Percentiles rank a stretch among this genome's conserved stretches.
Evolutionary conservation across 352 stramenopile genomes (phyloP).

Genomic region (Saprolegnia parasitica): DNA sequence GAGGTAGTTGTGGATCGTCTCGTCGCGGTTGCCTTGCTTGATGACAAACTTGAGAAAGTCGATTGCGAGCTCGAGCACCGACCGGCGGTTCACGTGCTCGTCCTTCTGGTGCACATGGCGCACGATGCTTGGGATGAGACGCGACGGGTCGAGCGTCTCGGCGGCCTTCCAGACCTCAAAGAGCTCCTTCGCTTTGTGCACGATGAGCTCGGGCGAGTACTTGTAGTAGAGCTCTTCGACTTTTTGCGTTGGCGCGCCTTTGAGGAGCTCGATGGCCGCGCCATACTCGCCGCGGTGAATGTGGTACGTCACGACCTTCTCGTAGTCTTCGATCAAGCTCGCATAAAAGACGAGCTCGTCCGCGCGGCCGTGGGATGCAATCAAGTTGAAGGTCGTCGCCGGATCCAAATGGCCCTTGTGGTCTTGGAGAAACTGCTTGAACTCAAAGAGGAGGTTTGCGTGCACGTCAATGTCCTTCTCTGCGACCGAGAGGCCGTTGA

Average conservation of each 20-base stretch:
- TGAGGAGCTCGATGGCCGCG: constrained; percentile 84
- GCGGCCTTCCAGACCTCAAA: constrained; percentile 90
- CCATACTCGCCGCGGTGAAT: constrained; percentile 86
- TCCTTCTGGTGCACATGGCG: constrained; percentile 83
- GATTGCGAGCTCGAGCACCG: constrained; percentile 85
- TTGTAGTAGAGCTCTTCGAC: constrained; percentile 94
- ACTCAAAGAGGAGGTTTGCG: constrained; percentile 84
- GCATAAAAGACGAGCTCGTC: constrained; percentile 91
- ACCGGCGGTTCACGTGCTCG: constrained; percentile 39
- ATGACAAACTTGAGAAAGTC: constrained; percentile 92
- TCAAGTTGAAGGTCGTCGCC: constrained; percentile 88
- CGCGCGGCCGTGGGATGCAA: constrained; percentile 87
- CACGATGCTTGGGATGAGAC: constrained; percentile 90
- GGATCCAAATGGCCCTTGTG: constrained; percentile 83
- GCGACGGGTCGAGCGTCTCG: constrained; percentile 84
- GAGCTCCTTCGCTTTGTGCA: constrained; percentile 86
- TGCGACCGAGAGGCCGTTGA: constrained; percentile 76
- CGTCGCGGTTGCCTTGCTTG: constrained; percentile 86
- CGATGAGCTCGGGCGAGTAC: constrained; percentile 90
- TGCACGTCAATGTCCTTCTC: constrained; percentile 82
- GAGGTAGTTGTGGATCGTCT: constrained; percentile 92
- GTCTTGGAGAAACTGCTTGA: constrained; percentile 89
- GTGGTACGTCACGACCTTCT: constrained; percentile 91
- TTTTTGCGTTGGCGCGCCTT: constrained; percentile 83
- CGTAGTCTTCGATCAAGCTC: constrained; percentile 91